phyloP scores from a whole-genome alignment of 2,329 filamentous ascomycete species.

The Madurella mycetomatis region DNA sequence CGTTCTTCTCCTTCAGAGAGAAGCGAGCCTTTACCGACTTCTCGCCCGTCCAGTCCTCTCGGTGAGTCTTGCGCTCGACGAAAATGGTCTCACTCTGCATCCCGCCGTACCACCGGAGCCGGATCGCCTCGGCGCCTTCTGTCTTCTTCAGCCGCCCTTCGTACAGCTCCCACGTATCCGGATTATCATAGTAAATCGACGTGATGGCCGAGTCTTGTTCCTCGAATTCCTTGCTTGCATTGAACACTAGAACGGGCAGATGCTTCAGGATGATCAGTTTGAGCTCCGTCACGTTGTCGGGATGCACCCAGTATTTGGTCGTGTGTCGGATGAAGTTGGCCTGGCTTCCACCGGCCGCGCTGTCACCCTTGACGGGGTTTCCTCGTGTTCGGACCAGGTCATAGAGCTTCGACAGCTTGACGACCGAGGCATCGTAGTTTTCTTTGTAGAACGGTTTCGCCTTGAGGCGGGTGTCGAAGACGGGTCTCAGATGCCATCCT shows the following conservation, averaged over 20 bases:
- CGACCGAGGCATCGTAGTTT: conserved; percentile 94
- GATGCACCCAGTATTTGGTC: conserved; percentile 99
- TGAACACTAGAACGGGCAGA: conserved; percentile 94
- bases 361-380: conserved; percentile 88
- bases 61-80: conserved; percentile 94
- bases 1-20: conserved; percentile 91
- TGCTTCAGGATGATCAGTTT: conserved; percentile 98
- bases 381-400: conserved; percentile 90
- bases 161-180: conserved; percentile 90
- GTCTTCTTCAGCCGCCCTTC: conserved; percentile 94
- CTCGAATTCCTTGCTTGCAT: conserved; percentile 94
- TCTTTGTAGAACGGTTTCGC: conserved; percentile 98
- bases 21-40: conserved; percentile 99
- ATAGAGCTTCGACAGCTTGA: conserved; percentile 92
- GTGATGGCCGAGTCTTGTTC: conserved; percentile 88
- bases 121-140: conserved; percentile 93
- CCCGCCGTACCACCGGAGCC: conserved; percentile 93
- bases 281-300: conserved; percentile 95
- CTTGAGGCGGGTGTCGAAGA: conserved; percentile 92
- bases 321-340: conserved; percentile 96
- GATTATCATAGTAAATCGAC: conserved; percentile 97
- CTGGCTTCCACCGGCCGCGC: conserved; percentile 82
- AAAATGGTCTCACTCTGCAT: conserved; percentile 96
- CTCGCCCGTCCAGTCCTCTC: conserved; percentile 98
- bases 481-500: conserved; percentile 84